phyloP scores from a whole-genome alignment of 495 filamentous ascomycete species.

The Xylaria flabelliformis region DNA sequence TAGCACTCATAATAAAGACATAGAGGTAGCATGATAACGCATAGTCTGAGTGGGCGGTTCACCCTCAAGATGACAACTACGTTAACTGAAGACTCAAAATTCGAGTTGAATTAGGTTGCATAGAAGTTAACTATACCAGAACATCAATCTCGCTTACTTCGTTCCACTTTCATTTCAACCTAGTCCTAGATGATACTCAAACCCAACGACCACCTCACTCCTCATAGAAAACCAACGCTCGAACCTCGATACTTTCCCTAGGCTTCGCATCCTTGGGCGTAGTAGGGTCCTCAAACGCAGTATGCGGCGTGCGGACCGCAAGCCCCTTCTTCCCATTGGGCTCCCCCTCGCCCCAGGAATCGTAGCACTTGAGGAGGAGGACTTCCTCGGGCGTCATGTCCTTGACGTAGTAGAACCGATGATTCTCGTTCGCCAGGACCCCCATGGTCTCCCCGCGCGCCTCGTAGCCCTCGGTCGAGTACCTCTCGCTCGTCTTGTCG shows the following conservation, averaged over 20 bases:
- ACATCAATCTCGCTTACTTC: neutral
- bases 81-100: neutral
- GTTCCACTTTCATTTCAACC: neutral
- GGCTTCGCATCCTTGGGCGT: constrained; percentile 65
- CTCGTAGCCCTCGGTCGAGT: constrained; percentile 50
- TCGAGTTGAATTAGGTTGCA: neutral
- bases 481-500: constrained; percentile 39
- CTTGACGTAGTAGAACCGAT: constrained; percentile 80
- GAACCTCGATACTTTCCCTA: constrained; percentile 86
- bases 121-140: neutral
- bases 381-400: constrained; percentile 79
- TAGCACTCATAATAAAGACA: neutral
- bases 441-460: constrained; percentile 45
- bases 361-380: constrained; percentile 83
- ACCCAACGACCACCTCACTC: neutral
- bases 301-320: constrained; percentile 77
- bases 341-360: constrained; percentile 64
- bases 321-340: constrained; percentile 52
- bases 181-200: neutral
- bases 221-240: constrained; percentile 78
- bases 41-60: neutral
- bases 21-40: neutral
- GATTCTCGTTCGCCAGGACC: constrained; percentile 62
- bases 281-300: constrained; percentile 77
- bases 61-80: neutral